phyloP scores from a whole-genome alignment of 768 basidiomycete genomes.

The Lactarius sanguifluus region DNA sequence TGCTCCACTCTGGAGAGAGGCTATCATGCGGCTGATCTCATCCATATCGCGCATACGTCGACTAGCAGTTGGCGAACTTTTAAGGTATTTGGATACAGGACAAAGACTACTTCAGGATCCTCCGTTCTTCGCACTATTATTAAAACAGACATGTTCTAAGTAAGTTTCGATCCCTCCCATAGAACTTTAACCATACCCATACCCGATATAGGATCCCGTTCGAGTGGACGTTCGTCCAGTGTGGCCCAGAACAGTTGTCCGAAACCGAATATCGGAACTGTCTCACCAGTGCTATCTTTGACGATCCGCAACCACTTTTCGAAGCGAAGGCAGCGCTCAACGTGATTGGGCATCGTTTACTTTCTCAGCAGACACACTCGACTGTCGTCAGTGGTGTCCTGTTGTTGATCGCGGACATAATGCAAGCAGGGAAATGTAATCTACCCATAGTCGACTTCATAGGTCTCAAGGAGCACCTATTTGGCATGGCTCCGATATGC shows the following conservation, averaged over 20 bases:
- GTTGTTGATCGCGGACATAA: constrained; percentile 19
- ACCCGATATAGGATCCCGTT: constrained; percentile 18
- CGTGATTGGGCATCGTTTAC: constrained; percentile 12
- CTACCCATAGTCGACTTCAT: constrained; percentile 11
- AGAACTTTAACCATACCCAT: background rate
- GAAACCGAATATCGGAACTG: constrained; percentile 14
- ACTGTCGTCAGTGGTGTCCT: background rate
- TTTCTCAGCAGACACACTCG: background rate
- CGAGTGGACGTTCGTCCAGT: constrained; percentile 23
- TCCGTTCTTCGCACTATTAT: constrained; percentile 8
- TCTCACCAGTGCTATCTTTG: constrained; percentile 16
- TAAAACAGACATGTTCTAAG: constrained; percentile 10
- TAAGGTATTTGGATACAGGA: constrained; percentile 46
- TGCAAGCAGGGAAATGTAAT: constrained; percentile 10
- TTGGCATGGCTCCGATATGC: constrained; percentile 13
- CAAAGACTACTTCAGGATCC: constrained; percentile 41
- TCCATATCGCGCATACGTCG: constrained; percentile 45
- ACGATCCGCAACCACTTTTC: constrained; percentile 9
- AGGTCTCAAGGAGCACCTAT: constrained; percentile 21
- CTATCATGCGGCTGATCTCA: constrained; percentile 44
- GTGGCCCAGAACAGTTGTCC: constrained; percentile 16
- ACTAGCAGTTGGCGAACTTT: constrained; percentile 44
- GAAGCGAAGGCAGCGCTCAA: constrained; percentile 22
- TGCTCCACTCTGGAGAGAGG: constrained; percentile 36
- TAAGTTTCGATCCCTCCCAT: constrained; percentile 6